Evolutionary conservation across 805 yeast genomes (phyloP).

Genomic region (Limtongia smithiae): DNA sequence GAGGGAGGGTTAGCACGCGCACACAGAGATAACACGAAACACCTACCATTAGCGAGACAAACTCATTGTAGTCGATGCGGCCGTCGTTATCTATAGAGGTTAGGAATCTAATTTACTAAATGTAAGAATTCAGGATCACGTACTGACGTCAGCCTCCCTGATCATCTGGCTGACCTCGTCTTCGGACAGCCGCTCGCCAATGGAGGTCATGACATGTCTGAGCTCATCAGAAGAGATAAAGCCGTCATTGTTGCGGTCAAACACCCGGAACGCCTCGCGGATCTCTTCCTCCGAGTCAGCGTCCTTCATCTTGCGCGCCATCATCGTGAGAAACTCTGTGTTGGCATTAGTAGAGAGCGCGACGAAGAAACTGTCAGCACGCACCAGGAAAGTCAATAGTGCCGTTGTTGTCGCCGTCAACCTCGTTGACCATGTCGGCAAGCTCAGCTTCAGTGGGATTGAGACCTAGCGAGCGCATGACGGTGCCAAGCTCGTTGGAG

Average conservation of each 20-base stretch:
- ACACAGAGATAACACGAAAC: too few relatives aligned
- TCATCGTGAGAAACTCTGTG: conserved; percentile 70
- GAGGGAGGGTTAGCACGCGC: neutral
- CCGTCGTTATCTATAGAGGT: conserved; percentile 65
- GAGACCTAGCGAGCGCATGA: conserved; percentile 98
- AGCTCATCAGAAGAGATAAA: conserved; percentile 94
- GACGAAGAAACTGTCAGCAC: neutral
- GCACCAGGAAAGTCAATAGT: conserved; percentile 65
- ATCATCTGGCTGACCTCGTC: conserved; percentile 98
- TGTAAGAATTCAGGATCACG: neutral
- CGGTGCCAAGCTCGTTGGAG: conserved; percentile 92
- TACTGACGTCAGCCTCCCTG: conserved; percentile 85
- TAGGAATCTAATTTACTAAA: neutral
- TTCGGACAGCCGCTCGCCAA: conserved; percentile 94
- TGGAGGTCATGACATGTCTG: conserved; percentile 93
- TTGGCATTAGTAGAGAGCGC: neutral
- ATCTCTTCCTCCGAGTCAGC: conserved; percentile 97
- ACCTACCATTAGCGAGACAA: conserved; percentile 69
- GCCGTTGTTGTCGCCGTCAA: conserved; percentile 93
- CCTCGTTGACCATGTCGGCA: conserved; percentile 95
- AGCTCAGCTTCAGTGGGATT: conserved; percentile 95
- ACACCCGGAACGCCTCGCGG: conserved; percentile 96
- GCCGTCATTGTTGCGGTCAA: conserved; percentile 92
- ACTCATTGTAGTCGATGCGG: conserved; percentile 94
- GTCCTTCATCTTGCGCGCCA: conserved; percentile 92